These are phyloP conservation scores for Talaromyces sp. DNA, from an alignment of 2,329 filamentous ascomycete genomes.

Conservation along the genomic window DNA sequence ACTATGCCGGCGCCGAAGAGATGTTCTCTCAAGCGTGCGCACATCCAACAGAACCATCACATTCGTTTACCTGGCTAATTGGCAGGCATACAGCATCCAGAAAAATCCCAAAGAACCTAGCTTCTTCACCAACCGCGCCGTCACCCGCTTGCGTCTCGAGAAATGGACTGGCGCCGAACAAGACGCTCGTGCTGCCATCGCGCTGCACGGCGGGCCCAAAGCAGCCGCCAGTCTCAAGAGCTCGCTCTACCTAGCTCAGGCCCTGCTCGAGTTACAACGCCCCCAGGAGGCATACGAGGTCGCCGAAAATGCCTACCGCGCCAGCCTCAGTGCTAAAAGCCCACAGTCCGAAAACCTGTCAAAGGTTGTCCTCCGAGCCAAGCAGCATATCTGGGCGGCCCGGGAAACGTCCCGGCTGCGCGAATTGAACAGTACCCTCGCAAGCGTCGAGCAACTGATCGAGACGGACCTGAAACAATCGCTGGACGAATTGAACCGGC, in stretches of 20 bases:
- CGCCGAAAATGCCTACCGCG: slow-evolving; percentile 66
- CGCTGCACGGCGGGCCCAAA: slow-evolving; percentile 49
- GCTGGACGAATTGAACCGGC: slow-evolving; percentile 29
- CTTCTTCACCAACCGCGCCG: slow-evolving; percentile 84
- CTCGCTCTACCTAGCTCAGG: slow-evolving; percentile 75
- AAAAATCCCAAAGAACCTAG: slow-evolving; percentile 70
- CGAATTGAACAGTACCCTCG: slow-evolving; percentile 39
- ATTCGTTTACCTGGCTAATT: neutral
- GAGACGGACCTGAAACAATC: slow-evolving; percentile 34
- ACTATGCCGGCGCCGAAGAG: slow-evolving; percentile 42
- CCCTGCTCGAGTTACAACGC: slow-evolving; percentile 67
- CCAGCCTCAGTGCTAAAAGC: slow-evolving; percentile 60
- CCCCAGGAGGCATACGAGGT: slow-evolving; percentile 67
- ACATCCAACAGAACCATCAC: neutral
- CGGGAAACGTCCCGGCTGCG: slow-evolving; percentile 51
- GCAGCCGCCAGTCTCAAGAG: slow-evolving; percentile 67
- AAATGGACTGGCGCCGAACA: slow-evolving; percentile 69
- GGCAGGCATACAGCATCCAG: slow-evolving; percentile 56
- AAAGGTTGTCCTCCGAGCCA: slow-evolving; percentile 68
- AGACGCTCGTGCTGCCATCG: slow-evolving; percentile 72
- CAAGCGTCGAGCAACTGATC: slow-evolving; percentile 35
- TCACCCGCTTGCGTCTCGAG: slow-evolving; percentile 69
- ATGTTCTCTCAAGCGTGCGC: slow-evolving; percentile 42
- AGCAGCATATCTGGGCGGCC: slow-evolving; percentile 80
- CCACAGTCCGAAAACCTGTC: slow-evolving; percentile 67